These are phyloP conservation scores for Solanum medicagineum DNA, from an alignment of 257 asterid species.

Conservation along the genomic window DNA sequence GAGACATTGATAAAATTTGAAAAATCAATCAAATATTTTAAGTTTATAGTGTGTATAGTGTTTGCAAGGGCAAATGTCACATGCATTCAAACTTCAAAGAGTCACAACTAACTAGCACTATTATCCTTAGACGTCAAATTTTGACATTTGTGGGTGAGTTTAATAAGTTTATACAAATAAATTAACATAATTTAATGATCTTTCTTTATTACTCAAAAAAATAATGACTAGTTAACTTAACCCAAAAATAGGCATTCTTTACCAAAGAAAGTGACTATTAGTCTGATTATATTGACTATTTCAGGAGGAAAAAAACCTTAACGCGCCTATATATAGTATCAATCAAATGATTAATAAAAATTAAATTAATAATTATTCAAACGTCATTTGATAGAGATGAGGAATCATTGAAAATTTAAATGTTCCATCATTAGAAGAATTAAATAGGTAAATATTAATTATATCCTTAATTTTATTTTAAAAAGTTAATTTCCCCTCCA, in stretches of 20 bases:
- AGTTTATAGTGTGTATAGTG: no score
- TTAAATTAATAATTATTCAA: background rate
- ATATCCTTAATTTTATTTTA: background rate
- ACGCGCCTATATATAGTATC: background rate
- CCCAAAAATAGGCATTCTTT: background rate
- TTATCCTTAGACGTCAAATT: background rate
- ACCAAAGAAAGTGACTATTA: background rate
- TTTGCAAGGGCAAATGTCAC: background rate
- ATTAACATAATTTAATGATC: background rate
- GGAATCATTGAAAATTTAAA: background rate
- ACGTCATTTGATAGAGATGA: background rate
- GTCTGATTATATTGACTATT: background rate
- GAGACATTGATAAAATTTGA: no score
- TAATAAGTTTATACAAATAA: background rate
- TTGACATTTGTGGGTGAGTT: background rate
- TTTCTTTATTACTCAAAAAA: background rate
- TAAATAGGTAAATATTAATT: background rate
- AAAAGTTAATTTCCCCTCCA: no score
- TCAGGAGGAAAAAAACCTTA: background rate
- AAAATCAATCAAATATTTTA: no score
- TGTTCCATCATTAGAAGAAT: background rate
- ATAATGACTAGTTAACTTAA: background rate
- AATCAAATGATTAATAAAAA: background rate
- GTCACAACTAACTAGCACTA: background rate
- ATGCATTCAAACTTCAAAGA: background rate